Conservation (phyloP, 306 rosid genomes). For the Herpetospermum pedunculosum region DNA sequence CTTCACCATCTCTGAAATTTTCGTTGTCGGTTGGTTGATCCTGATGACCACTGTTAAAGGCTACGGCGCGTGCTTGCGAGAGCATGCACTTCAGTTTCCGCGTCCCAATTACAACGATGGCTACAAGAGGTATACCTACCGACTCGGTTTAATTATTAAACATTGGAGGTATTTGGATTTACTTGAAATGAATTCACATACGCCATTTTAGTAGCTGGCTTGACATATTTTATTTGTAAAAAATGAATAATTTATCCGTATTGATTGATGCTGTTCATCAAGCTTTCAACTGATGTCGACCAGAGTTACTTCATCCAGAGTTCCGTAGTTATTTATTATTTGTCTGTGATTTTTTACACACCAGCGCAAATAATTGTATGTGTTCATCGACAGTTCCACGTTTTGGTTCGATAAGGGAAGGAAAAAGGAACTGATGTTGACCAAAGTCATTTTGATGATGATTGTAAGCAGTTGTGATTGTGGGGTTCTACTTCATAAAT, state of each 20-base stretch:
- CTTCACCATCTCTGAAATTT: background rate
- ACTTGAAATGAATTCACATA: background rate
- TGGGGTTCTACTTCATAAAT: background rate
- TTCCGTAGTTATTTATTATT: background rate
- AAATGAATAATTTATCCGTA: background rate
- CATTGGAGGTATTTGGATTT: background rate
- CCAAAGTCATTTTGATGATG: background rate
- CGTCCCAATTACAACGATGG: slow-evolving; percentile 20
- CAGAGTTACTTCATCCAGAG: background rate
- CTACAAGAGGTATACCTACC: slow-evolving; percentile 27
- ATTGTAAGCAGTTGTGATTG: background rate
- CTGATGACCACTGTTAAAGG: slow-evolving; percentile 21
- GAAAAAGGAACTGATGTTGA: background rate
- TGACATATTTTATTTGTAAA: background rate
- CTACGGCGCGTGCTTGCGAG: slow-evolving; percentile 26
- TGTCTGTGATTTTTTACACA: background rate
- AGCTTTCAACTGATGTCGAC: background rate
- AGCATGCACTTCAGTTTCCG: slow-evolving; percentile 31
- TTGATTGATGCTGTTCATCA: background rate
- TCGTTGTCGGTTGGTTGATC: background rate
- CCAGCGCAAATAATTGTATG: background rate
- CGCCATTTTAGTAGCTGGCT: background rate
- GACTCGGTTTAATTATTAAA: background rate
- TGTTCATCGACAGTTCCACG: background rate
- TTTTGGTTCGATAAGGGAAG: background rate